phyloP scores from a whole-genome alignment of 768 basidiomycete species.

The Russula dissimulans region DNA sequence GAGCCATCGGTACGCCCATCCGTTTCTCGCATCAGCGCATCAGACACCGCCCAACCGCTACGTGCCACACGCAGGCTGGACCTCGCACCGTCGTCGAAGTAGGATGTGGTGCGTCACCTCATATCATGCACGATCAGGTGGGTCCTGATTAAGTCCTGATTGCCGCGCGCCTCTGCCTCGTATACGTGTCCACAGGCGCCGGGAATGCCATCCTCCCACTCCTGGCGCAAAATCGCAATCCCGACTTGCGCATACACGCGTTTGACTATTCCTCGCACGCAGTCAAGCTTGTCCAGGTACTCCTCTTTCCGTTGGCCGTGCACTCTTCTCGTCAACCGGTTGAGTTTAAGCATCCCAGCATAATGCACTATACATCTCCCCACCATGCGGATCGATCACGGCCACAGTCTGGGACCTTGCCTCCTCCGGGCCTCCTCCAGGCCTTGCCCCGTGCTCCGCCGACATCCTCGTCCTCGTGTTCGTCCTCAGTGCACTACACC shows the following conservation, averaged over 20 bases:
- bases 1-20: slow-evolving; percentile 24
- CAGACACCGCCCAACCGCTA: neutral
- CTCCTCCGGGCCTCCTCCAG: slow-evolving; percentile 51
- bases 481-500: slow-evolving; percentile 88
- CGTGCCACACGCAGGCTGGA: slow-evolving; percentile 52
- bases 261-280: slow-evolving; percentile 91
- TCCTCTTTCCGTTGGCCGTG: slow-evolving; percentile 2
- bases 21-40: neutral
- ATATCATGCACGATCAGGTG: neutral
- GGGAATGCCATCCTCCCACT: slow-evolving; percentile 95
- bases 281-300: slow-evolving; percentile 79
- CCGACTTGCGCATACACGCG: slow-evolving; percentile 60
- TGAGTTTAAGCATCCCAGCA: slow-evolving; percentile 33
- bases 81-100: slow-evolving; percentile 72
- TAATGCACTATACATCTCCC: slow-evolving; percentile 58
- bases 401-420: slow-evolving; percentile 91
- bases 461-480: slow-evolving; percentile 92
- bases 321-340: neutral
- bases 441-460: slow-evolving; percentile 55
- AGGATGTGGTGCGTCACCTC: slow-evolving; percentile 62
- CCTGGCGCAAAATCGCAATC: slow-evolving; percentile 74
- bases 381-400: slow-evolving; percentile 60
- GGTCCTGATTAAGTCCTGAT: neutral
- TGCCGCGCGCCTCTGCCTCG: neutral
- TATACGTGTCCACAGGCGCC: slow-evolving; percentile 46